Evolutionary conservation across 768 basidiomycete genomes (phyloP).

Genomic region (Tricholoma matsutake): DNA sequence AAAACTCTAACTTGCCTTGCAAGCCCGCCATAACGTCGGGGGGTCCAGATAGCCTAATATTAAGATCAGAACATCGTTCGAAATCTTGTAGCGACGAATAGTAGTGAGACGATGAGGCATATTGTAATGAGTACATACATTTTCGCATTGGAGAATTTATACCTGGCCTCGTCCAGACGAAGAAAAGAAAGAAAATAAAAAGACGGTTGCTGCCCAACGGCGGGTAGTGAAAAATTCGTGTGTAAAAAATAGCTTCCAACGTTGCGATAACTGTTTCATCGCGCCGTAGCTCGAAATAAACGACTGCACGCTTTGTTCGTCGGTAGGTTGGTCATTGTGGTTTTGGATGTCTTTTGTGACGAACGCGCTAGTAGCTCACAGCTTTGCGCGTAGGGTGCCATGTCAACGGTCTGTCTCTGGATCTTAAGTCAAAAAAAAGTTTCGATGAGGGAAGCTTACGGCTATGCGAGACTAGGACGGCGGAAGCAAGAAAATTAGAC

Average conservation of each 20-base stretch:
- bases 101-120: slow-evolving; percentile 47
- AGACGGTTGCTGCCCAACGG: slow-evolving; percentile 41
- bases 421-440: slow-evolving; percentile 34
- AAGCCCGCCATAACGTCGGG: slow-evolving; percentile 42
- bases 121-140: slow-evolving; percentile 30
- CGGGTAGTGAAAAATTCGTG: slow-evolving; percentile 37
- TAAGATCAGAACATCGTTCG: slow-evolving; percentile 48
- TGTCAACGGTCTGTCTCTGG: slow-evolving; percentile 50
- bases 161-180: slow-evolving; percentile 31
- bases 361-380: slow-evolving; percentile 17
- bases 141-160: slow-evolving; percentile 44
- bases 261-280: slow-evolving; percentile 40
- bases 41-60: slow-evolving; percentile 50
- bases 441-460: slow-evolving; percentile 32
- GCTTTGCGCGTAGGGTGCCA: slow-evolving; percentile 28
- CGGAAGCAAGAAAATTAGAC: slow-evolving; percentile 38
- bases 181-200: slow-evolving; percentile 44
- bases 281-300: slow-evolving; percentile 39
- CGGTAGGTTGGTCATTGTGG: slow-evolving; percentile 50
- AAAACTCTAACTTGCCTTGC: slow-evolving; percentile 34
- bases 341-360: slow-evolving; percentile 48
- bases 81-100: slow-evolving; percentile 45
- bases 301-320: slow-evolving; percentile 40
- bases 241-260: slow-evolving; percentile 33
- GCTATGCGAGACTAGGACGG: slow-evolving; percentile 23